Evolutionary conservation across 345 rosid genomes (phyloP).

Genomic region (Bruguiera parviflora): DNA sequence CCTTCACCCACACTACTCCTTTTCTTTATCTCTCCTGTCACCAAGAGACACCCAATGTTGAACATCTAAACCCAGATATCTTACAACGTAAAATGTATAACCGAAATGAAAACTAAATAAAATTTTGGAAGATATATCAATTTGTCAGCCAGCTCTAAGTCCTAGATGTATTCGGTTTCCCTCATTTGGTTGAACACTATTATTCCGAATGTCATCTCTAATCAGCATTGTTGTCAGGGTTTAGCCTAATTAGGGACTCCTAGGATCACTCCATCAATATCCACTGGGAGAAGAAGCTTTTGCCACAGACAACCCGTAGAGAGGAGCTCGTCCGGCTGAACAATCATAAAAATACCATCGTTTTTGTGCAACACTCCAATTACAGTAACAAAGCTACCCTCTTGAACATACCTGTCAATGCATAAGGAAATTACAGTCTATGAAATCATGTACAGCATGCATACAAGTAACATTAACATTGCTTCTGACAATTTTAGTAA

Average conservation of each 20-base stretch:
- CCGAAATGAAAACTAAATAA: neutral
- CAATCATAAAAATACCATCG: slow-evolving; percentile 35
- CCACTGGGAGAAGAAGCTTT: slow-evolving; percentile 42
- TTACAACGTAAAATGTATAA: neutral
- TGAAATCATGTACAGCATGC: slow-evolving; percentile 1
- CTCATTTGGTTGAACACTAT: slow-evolving; percentile 12
- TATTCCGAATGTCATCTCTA: slow-evolving; percentile 13
- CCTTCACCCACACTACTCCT: too few relatives aligned
- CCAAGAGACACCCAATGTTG: too few relatives aligned
- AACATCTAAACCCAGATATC: too few relatives aligned
- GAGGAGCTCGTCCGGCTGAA: slow-evolving; percentile 40
- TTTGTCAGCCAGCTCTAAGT: neutral
- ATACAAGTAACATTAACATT: neutral
- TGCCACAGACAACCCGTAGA: slow-evolving; percentile 51
- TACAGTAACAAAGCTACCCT: slow-evolving; percentile 47
- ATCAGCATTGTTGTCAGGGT: neutral
- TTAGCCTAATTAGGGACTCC: slow-evolving; percentile 19
- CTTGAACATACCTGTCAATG: slow-evolving; percentile 45
- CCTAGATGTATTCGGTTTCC: neutral
- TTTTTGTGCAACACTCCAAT: slow-evolving; percentile 36
- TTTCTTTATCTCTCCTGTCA: too few relatives aligned
- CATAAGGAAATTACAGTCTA: slow-evolving; percentile 13
- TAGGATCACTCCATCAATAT: slow-evolving; percentile 47
- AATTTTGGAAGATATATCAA: neutral
- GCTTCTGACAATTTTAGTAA: too few relatives aligned